Percentiles rank a stretch among this genome's conserved stretches.
Evolutionary conservation across 768 basidiomycete species (phyloP).

Genomic region (Cystobasidiopsis lactophilus): DNA sequence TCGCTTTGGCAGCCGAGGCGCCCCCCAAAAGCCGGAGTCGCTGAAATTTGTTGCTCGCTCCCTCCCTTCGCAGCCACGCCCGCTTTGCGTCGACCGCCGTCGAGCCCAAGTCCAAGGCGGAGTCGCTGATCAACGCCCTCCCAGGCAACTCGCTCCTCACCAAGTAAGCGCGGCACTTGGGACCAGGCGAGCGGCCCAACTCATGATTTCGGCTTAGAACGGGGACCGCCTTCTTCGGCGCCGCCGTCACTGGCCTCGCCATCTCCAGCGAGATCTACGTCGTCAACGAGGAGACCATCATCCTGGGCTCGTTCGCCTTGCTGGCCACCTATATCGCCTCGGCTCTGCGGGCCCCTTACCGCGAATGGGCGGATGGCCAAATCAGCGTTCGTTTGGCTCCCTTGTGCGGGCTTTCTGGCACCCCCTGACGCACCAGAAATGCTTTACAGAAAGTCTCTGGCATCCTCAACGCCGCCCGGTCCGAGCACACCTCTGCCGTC

Average conservation of each 20-base stretch:
- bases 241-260: constrained; percentile 66
- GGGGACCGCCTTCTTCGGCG: constrained; percentile 33
- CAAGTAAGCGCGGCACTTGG: constrained; percentile 33
- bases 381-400: constrained; percentile 31
- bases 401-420: not conserved
- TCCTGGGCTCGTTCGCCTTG: constrained; percentile 61
- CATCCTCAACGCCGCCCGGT: constrained; percentile 56
- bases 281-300: constrained; percentile 83
- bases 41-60: too few species aligned
- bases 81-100: constrained; percentile 7
- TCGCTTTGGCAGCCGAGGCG: too few species aligned
- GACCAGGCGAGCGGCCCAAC: constrained; percentile 58
- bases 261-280: constrained; percentile 96
- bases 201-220: constrained; percentile 28
- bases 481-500: constrained; percentile 80
- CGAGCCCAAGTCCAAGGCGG: constrained; percentile 30
- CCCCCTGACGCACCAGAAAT: not conserved
- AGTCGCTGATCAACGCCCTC: constrained; percentile 73
- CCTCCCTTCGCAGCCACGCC: not conserved
- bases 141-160: constrained; percentile 55
- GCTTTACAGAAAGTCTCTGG: constrained; percentile 40
- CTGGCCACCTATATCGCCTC: constrained; percentile 62
- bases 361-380: constrained; percentile 73
- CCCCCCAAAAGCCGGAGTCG: too few species aligned
- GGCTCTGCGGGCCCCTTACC: constrained; percentile 59